Evolutionary conservation across 2,329 filamentous ascomycete species (phyloP), one percentile per base, ranked within the genome.

Genomic region (Ploettnerulaceae sp.): DNA sequence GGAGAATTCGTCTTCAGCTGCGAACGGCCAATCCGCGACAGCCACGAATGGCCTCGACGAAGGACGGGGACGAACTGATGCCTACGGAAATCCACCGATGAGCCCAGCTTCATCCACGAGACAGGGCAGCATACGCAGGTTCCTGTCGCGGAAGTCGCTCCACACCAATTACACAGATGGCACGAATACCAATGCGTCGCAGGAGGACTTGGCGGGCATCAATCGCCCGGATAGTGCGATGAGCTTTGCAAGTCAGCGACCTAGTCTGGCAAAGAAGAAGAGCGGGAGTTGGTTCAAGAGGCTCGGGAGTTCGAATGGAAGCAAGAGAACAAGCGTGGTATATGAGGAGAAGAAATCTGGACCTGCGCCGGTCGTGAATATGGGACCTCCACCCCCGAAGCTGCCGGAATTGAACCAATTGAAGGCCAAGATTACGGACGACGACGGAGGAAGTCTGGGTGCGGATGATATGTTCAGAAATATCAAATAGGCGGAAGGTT

Each of bases 91-190:
- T 8, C 50, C 55, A 20, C 59, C 60, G 7, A 48, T 60, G 44
- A 61, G 55, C 50, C 58, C 57, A n/a, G 43, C 53, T 7, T 61
- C 62, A 3, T 53, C 52, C 21, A 61, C 53, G 31, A 53, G 58
- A 49, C 61, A 62, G n/a, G 61, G 60, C 48, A 66, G 64, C 45
- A 64, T 67, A 50, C 64, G 65, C 34, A 56, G 61, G 11, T 66
- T 67, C 47, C 56, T 67, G 6, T 64, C 62, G 43, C 57, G 65
- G 25, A 64, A 60, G 43, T 64, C 61, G 18, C 57, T 66, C 37
- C 61, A 66, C 40, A 52, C 58, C 9, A 61, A 58, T 40, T 64
- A 64, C 51, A 60, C 47, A 14, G 53, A 61, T 46, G 56, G 55
- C 35, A 49, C 51, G 18, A 53, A 57, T 33, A 31, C 34, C 21